Percentiles rank a stretch among this genome's conserved stretches.
phyloP scores from a whole-genome alignment of 2,329 filamentous ascomycete genomes.

The Pyrenochaeta sp. region DNA sequence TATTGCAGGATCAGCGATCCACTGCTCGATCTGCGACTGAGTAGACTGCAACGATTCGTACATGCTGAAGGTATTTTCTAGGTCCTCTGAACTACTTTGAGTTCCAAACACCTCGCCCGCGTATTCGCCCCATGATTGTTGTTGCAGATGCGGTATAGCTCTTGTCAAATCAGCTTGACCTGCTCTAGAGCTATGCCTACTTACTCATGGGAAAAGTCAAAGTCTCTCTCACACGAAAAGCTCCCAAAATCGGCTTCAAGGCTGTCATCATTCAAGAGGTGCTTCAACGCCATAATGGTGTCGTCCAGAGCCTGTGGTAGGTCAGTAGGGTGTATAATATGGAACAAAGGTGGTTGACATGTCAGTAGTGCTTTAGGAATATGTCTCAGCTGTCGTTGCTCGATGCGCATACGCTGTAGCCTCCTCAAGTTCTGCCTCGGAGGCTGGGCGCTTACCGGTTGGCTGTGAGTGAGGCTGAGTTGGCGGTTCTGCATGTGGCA shows the following conservation, averaged over 20 bases:
- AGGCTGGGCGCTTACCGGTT: slow-evolving; percentile 2
- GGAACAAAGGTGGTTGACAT: background rate
- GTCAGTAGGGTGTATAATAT: too few species aligned
- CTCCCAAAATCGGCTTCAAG: too few species aligned
- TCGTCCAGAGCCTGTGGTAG: too few species aligned
- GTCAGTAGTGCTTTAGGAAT: too few species aligned
- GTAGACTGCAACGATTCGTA: slow-evolving; percentile 10
- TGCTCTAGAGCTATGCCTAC: background rate
- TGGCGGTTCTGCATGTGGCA: slow-evolving; percentile 1
- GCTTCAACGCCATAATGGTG: slow-evolving; percentile 37
- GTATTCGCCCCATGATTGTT: slow-evolving; percentile 21
- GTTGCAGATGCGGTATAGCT: slow-evolving; percentile 11
- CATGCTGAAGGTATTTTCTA: too few species aligned
- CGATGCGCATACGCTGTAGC: background rate
- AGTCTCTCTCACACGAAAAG: too few species aligned
- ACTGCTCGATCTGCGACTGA: slow-evolving; percentile 25
- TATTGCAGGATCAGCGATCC: slow-evolving; percentile 16
- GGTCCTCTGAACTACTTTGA: too few species aligned
- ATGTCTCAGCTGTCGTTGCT: background rate
- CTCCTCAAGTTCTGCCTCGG: background rate
- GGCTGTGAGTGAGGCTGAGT: slow-evolving; percentile 5
- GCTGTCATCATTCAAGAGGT: slow-evolving; percentile 32
- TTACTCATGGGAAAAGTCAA: slow-evolving; percentile 19
- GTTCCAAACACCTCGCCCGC: slow-evolving; percentile 16
- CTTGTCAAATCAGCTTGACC: slow-evolving; percentile 6